Base-by-base conservation (phyloP, 2,329 filamentous ascomycete species). In the Aureobasidium sp. region DNA sequence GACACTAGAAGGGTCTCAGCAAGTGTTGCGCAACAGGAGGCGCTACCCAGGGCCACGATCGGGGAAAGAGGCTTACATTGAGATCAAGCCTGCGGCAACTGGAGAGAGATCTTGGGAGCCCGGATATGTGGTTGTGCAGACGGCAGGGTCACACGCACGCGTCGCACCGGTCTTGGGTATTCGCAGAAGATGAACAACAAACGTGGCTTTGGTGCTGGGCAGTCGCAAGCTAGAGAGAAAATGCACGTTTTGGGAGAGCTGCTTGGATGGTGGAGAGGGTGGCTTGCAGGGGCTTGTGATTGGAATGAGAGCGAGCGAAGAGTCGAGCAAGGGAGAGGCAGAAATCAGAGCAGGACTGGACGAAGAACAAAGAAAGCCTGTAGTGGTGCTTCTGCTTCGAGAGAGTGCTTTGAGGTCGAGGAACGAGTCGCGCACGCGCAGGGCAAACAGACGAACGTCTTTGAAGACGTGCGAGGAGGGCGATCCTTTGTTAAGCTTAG, bases 401-500 rank as follows among this genome's bases (percentile, higher is more conserved):
- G 32, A 6, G 37, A 57, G 15, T 37, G 36, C 56, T 59, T 59
- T 59, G 56, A 48, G 32, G 57, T 43, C 57, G 34, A 51, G 51
- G 59, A 41, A 41, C 36, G 48, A 50, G 53, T 61, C 53, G 59
- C 46, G 41, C 50, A 47, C 59, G 32, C 53, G 36, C 47, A 57
- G 47, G 56, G 59, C 61, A 59, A 63, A 62, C 44, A 52, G 57
- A 63, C 59, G 59, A 48, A 61, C 46, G 61, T 64, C 60, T 55
- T 62, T 61, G 63, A 60, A 59, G 52, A 62, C 62, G 53, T 66
- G 63, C 62, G 71, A 71, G 68, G 73, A 71, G 55, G 77, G 74
- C 77, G 77, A 79, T 79, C 77, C 75, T 76, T 77, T 78, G 76
- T 78, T 78, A 78, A 78, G 76, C 75, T 77, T 74, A 74, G 73